Base-by-base conservation (phyloP, 2,329 filamentous ascomycete species). In the Dactylellina cionopaga region DNA sequence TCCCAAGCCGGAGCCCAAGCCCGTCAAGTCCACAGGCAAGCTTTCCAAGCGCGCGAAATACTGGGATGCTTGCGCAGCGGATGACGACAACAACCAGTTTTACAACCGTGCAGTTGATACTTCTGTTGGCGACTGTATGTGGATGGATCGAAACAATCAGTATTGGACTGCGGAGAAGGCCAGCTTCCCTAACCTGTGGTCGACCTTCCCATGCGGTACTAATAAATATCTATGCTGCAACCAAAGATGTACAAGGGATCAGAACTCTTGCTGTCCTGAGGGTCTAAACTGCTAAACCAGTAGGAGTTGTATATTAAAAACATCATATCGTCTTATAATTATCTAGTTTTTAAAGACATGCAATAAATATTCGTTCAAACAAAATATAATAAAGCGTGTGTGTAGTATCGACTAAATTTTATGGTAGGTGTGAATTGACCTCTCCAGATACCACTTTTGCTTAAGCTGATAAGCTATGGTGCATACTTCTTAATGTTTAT, bases 51-150 rank as follows among this genome's bases (percentile, higher is more conserved):
- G 54, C 3, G 54, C 37, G 5, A 46, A 58, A 27, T 58, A 58
- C 25, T 58, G 54, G 54, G 54, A 58, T 33, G n/a, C 54, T 2
- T 58, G 39, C 54, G 27, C 39, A 19, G 35, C 37, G 10, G 52
- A 43, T 31, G 51, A 55, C 33, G 51, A 55, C 17, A 55, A 41
- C 22, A 55, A 39, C 33, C 33, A 56, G 35, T 56, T 44, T 22
- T 58, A 58, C 24, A 46, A 58, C 15, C 24, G 35, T 31, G 25
- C 25, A 3, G 37, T 44, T 27, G 54, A 58, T 43, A 58, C 35
- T 3, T 58, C 54, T 13, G 39, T 44, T 35, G 37, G 44, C 10
- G 39, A 58, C 9, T 46, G 54, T 43, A 58, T 58, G 54, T 46
- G 39, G 54, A 43, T 24, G 25, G 54, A 58, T 9, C 29, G 19